These are phyloP conservation scores for Auriscalpium microsporum DNA, from an alignment of 768 basidiomycete species.

Conservation along the genomic window DNA sequence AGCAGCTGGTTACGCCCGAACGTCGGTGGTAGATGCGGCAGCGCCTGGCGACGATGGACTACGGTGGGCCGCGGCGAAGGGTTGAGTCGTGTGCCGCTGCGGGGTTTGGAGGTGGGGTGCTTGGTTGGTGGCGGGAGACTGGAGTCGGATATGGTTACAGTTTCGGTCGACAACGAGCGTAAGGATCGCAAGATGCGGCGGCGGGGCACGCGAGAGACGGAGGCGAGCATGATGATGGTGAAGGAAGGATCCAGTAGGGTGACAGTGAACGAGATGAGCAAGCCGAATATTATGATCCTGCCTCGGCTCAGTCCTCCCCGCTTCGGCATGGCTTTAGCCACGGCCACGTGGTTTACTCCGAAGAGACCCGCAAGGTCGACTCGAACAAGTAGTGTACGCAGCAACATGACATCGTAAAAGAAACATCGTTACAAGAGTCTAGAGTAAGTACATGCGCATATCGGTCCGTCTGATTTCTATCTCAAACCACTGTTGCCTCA, in stretches of 20 bases:
- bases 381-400: too few species aligned
- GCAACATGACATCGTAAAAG: too few species aligned
- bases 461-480: too few species aligned
- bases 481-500: too few species aligned
- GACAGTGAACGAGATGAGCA: neutral
- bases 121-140: conserved; percentile 21
- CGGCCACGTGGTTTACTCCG: too few species aligned
- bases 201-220: conserved; percentile 1
- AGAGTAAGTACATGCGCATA: too few species aligned
- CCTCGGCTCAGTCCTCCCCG: too few species aligned
- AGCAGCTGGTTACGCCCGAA: conserved; percentile 81
- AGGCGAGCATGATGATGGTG: conserved; percentile 11
- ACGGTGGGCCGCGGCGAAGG: conserved; percentile 33
- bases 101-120: conserved; percentile 22
- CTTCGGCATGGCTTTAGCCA: too few species aligned
- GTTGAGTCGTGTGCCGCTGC: conserved; percentile 29
- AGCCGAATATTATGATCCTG: too few species aligned
- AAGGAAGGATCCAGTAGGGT: neutral
- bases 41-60: conserved; percentile 21
- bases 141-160: neutral
- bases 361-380: too few species aligned
- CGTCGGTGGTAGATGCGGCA: conserved; percentile 53
- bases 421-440: too few species aligned
- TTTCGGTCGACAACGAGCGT: conserved; percentile 13
- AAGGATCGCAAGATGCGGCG: conserved; percentile 1